A percentile compares a stretch with the other conserved stretches of the same genome.
phyloP scores from a whole-genome alignment of 805 yeast species.

The Pichia gijzeniarum region DNA sequence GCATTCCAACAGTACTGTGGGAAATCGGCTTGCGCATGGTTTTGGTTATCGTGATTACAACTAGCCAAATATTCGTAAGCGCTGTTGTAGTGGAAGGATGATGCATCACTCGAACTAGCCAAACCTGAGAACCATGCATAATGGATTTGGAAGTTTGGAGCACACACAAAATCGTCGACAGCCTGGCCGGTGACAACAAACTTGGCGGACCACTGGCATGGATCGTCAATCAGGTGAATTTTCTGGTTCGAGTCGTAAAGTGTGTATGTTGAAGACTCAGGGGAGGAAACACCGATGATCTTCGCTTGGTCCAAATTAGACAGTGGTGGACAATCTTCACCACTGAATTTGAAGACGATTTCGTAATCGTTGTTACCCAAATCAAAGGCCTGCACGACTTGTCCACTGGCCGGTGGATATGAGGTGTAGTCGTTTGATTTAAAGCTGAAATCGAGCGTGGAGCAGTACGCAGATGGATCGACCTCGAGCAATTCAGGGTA shows the following conservation, averaged over 20 bases:
- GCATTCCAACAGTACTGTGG: conserved; percentile 20
- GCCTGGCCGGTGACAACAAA: conserved; percentile 22
- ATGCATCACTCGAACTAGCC: conserved; percentile 11
- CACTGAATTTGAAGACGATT: conserved; percentile 16
- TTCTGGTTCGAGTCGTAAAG: conserved; percentile 23
- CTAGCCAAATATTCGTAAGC: conserved; percentile 24
- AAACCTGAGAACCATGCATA: conserved; percentile 28
- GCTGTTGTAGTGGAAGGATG: conserved; percentile 14
- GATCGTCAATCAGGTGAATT: conserved; percentile 17
- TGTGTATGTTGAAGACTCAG: conserved; percentile 19
- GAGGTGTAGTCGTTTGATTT: conserved; percentile 5
- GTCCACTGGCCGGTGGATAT: conserved; percentile 18
- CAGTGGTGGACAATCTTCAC: conserved; percentile 11
- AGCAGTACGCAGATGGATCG: conserved; percentile 10
- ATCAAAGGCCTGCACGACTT: conserved; percentile 11
- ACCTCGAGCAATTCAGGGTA: conserved; percentile 3
- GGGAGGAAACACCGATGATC: conserved; percentile 26
- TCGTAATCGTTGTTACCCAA: conserved; percentile 13
- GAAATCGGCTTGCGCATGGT: conserved; percentile 25
- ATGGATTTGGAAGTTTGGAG: conserved; percentile 28
- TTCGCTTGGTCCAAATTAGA: conserved; percentile 23
- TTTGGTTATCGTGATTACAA: conserved; percentile 25
- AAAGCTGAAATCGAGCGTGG: conserved; percentile 14
- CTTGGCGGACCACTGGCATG: conserved; percentile 26
- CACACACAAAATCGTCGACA: conserved; percentile 15